phyloP scores from a whole-genome alignment of 2,329 filamentous ascomycete species.

The Nannizzia gypsea region DNA sequence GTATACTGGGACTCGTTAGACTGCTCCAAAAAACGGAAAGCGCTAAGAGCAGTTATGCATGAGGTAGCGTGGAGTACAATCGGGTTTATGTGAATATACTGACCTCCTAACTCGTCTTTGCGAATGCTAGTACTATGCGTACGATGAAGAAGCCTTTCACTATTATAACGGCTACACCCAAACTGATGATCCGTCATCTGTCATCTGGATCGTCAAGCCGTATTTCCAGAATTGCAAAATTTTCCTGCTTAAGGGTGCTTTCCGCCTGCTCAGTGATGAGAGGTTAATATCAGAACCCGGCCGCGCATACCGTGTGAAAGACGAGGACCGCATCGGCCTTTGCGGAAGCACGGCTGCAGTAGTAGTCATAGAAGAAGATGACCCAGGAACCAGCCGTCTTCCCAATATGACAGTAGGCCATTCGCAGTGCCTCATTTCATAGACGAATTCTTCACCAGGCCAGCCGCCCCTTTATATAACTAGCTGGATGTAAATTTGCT shows the following conservation, averaged over 20 bases:
- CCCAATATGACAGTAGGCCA: neutral
- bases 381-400: neutral
- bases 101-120: neutral
- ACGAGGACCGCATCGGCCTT: neutral
- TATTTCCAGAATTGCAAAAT: neutral
- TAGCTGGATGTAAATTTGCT: neutral
- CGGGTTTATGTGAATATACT: neutral
- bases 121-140: neutral
- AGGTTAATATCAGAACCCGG: neutral
- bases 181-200: neutral
- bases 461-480: neutral
- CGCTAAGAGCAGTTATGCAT: neutral
- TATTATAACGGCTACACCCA: neutral
- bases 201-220: neutral
- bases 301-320: neutral
- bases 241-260: neutral
- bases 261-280: neutral
- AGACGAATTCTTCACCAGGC: neutral
- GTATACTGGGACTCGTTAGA: neutral
- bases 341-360: neutral
- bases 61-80: neutral
- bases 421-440: neutral
- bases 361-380: neutral
- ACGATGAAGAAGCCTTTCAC: neutral
- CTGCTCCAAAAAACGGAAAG: neutral